A percentile compares a stretch with the other conserved stretches of the same genome.
Evolutionary conservation across 2,329 filamentous ascomycete species (phyloP).

Genomic region (Botrytis aclada): DNA sequence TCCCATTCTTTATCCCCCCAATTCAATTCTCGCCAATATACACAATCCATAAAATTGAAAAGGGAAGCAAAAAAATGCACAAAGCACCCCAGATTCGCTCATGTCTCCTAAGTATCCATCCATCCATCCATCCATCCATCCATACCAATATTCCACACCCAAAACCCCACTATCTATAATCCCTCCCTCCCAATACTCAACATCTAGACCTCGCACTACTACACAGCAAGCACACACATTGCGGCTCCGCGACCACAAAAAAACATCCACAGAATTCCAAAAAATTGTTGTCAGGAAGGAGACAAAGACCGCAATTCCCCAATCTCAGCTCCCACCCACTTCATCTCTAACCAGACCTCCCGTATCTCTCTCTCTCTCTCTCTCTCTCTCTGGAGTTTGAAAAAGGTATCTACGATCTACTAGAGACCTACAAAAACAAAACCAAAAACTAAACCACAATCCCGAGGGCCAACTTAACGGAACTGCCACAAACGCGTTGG

Average conservation of each 20-base stretch:
- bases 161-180: background rate
- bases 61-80: too few relatives aligned
- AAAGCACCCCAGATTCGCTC: background rate
- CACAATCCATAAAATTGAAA: background rate
- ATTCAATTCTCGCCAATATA: background rate
- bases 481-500: background rate
- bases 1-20: too few relatives aligned
- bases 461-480: background rate
- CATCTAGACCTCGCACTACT: background rate
- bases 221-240: background rate
- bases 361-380: background rate
- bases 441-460: background rate
- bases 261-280: background rate
- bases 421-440: background rate
- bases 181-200: background rate
- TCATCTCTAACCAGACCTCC: background rate
- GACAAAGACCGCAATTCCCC: background rate
- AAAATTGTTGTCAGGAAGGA: background rate
- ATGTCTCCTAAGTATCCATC: background rate
- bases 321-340: background rate
- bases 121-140: too few relatives aligned
- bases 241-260: background rate
- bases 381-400: too few relatives aligned
- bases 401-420: background rate
- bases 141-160: background rate